These are phyloP conservation scores for Volutella citrinella DNA, from an alignment of 2,329 filamentous ascomycete species.

Conservation along the genomic window DNA sequence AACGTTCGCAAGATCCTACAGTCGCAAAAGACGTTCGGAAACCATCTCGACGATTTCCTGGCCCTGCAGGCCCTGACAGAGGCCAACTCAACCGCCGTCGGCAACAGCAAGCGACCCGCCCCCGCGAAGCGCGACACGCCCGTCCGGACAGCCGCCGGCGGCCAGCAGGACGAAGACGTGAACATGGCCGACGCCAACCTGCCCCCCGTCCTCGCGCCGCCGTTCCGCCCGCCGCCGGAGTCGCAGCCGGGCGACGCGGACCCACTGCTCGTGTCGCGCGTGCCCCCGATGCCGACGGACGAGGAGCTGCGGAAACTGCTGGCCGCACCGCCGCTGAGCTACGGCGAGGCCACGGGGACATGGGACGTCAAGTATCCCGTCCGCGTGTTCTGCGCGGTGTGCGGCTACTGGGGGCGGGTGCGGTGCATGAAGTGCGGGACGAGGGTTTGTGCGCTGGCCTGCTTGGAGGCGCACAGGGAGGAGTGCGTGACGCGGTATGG, in stretches of 20 bases:
- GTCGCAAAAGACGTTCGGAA: slow-evolving; percentile 79
- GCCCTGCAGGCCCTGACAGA: slow-evolving; percentile 54
- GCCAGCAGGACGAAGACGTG: slow-evolving; percentile 19
- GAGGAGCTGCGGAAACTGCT: slow-evolving; percentile 64
- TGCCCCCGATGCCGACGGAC: slow-evolving; percentile 57
- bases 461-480: slow-evolving; percentile 68
- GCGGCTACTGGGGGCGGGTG: slow-evolving; percentile 78
- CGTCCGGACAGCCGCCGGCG: slow-evolving; percentile 12
- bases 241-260: slow-evolving; percentile 51
- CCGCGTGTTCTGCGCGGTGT: slow-evolving; percentile 72
- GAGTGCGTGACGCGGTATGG: slow-evolving; percentile 68
- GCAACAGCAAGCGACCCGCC: slow-evolving; percentile 27
- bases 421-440: slow-evolving; percentile 76
- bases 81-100: slow-evolving; percentile 29
- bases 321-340: slow-evolving; percentile 62
- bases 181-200: slow-evolving; percentile 15
- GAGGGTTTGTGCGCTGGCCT: slow-evolving; percentile 73
- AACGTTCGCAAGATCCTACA: slow-evolving; percentile 74
- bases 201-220: slow-evolving; percentile 33
- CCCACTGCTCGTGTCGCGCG: slow-evolving; percentile 54
- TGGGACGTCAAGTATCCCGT: slow-evolving; percentile 51
- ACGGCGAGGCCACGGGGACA: slow-evolving; percentile 57
- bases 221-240: slow-evolving; percentile 29
- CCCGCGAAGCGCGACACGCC: slow-evolving; percentile 25
- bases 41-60: slow-evolving; percentile 77